These are phyloP conservation scores for Butyriboletus loyo DNA, from an alignment of 768 basidiomycete species.

Conservation along the genomic window DNA sequence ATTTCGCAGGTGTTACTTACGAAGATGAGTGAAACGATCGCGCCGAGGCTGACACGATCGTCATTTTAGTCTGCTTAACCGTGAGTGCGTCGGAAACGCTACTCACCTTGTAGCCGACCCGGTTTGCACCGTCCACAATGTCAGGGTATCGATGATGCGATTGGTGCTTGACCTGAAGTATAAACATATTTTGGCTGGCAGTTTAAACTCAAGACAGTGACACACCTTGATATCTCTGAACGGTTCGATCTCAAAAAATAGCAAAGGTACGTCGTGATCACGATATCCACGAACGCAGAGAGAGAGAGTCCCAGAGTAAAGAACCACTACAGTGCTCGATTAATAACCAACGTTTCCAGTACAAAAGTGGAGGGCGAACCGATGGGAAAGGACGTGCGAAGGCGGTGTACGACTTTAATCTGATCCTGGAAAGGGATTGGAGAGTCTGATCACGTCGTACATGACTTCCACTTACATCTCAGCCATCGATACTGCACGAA, in stretches of 20 bases:
- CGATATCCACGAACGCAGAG: conserved; percentile 43
- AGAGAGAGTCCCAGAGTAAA: conserved; percentile 47
- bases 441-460: background rate
- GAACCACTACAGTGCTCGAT: conserved; percentile 33
- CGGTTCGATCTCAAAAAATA: conserved; percentile 39
- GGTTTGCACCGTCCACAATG: conserved; percentile 21
- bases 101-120: conserved; percentile 21
- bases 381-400: conserved; percentile 9
- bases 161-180: conserved; percentile 12
- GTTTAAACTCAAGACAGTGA: background rate
- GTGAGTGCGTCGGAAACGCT: background rate
- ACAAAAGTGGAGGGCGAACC: background rate
- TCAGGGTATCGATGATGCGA: conserved; percentile 19
- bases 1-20: conserved; percentile 4
- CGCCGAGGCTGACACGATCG: conserved; percentile 5
- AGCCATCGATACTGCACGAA: conserved; percentile 11
- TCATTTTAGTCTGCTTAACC: background rate
- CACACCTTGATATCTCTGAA: conserved; percentile 36
- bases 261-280: conserved; percentile 44
- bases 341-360: background rate
- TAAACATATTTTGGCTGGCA: background rate
- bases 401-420: conserved; percentile 1
- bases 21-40: conserved; percentile 16
- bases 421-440: conserved; percentile 8
- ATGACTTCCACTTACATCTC: conserved; percentile 17